A percentile compares a stretch with the other conserved stretches of the same genome.
Conservation (phyloP, 2,329 filamentous ascomycete species). For the Diaporthe longicolla region DNA sequence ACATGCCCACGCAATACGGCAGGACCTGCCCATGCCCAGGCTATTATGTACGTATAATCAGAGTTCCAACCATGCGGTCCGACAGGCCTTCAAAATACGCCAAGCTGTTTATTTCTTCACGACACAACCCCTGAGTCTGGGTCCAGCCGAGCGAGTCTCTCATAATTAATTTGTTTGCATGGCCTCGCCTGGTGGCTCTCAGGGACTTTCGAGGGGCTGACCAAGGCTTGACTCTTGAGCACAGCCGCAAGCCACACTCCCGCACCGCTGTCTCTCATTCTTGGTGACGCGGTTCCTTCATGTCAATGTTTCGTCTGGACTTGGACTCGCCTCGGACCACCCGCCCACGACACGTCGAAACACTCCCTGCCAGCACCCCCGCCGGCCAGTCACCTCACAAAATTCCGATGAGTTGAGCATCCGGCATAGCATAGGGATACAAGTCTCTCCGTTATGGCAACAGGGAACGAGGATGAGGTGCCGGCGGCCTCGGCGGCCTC, state of each 20-base stretch:
- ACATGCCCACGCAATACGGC: constrained; percentile 24
- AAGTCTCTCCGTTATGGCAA: constrained; percentile 27
- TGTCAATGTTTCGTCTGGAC: constrained; percentile 26
- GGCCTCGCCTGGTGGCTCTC: constrained; percentile 11
- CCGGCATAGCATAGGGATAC: constrained; percentile 11
- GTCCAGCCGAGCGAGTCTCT: constrained; percentile 12
- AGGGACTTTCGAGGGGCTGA: constrained; percentile 12
- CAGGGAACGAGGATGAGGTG: constrained; percentile 30
- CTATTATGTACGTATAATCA: constrained; percentile 27
- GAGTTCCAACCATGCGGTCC: constrained; percentile 22
- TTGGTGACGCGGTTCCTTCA: constrained; percentile 12
- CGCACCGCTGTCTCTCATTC: not conserved
- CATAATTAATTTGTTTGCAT: not conserved
- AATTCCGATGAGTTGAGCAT: constrained; percentile 28
- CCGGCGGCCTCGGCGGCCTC: constrained; percentile 18
- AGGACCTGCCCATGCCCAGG: constrained; percentile 14
- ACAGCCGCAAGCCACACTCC: constrained; percentile 1
- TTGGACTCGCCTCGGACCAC: constrained; percentile 11
- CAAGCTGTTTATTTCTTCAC: constrained; percentile 33
- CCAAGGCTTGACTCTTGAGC: constrained; percentile 4
- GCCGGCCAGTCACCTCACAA: constrained; percentile 3
- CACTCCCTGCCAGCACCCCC: constrained; percentile 4
- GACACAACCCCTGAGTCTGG: constrained; percentile 30
- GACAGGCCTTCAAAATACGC: constrained; percentile 29
- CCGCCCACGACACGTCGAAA: constrained; percentile 25